These are phyloP conservation scores for Malassezia dermatis DNA, from an alignment of 1,284 basidiomycete genomes.

Conservation along the genomic window DNA sequence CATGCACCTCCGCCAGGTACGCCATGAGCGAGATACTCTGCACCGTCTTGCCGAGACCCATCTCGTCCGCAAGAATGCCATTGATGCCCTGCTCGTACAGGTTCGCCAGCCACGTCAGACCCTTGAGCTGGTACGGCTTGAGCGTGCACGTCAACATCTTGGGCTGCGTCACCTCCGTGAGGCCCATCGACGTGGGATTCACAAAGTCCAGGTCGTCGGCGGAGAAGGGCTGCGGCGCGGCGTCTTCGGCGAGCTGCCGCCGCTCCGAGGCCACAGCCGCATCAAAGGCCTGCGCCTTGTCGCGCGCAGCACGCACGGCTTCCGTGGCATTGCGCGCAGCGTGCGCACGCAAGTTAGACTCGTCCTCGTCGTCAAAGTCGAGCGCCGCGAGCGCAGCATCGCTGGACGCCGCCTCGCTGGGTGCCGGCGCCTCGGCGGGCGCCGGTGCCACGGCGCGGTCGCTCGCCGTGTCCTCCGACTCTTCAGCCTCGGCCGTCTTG, in stretches of 20 bases:
- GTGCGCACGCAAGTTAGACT: conserved; percentile 76
- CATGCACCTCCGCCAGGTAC: conserved; percentile 90
- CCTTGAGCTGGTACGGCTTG: conserved; percentile 98
- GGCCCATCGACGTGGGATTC: conserved; percentile 80
- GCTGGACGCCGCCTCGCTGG: conserved; percentile 36
- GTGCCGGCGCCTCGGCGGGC: conserved; percentile 53
- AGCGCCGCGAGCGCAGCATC: conserved; percentile 60
- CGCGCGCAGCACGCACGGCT: conserved; percentile 68
- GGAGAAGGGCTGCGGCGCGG: conserved; percentile 40
- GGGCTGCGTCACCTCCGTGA: conserved; percentile 76
- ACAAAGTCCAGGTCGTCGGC: conserved; percentile 97
- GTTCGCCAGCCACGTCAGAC: conserved; percentile 94
- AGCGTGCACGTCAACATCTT: conserved; percentile 92
- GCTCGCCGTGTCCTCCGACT: conserved; percentile 55
- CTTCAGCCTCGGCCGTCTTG: conserved; percentile 86
- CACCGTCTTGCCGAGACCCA: conserved; percentile 71
- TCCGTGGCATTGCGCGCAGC: conserved; percentile 82
- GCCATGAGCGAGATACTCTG: conserved; percentile 96
- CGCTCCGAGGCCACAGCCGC: conserved; percentile 66
- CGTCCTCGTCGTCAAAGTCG: conserved; percentile 90
- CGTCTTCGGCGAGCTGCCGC: conserved; percentile 32
- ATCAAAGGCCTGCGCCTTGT: conserved; percentile 77
- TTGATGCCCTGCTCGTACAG: conserved; percentile 93
- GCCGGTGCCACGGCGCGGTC: conserved; percentile 13
- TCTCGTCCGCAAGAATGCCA: conserved; percentile 62